Evolutionary conservation across 495 filamentous ascomycete genomes (phyloP), one percentile per base, ranked within the genome.

Genomic region (Penicillium maclennaniae): DNA sequence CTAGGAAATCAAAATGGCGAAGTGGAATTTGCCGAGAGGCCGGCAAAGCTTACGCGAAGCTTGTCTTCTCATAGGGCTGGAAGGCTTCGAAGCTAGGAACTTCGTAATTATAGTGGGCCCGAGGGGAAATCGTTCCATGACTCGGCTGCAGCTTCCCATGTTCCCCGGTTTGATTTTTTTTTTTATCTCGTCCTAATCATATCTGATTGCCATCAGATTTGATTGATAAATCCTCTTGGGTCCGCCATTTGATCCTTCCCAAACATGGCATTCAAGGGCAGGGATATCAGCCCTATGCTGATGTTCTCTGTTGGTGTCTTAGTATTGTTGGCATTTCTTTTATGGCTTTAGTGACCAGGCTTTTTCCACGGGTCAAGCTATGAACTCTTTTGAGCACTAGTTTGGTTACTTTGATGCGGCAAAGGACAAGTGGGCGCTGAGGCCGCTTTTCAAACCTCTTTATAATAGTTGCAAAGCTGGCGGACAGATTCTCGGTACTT

Each of bases 381-480:
- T 69, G 68, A 50, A 58, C 28, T 37, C 66, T 0, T 72, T 67
- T 41, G 53, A 44, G 0, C 56, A 53, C 38, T 60, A 69, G 43
- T 72, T 72, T 36, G 69, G 69, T 14, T 47, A 52, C 7, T 71
- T 66, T 43, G 28, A 64, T 41, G 47, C 52, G 9, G 53, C 20
- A 21, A 65, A 50, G 7, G 43, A 57, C 3, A 45, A 43, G 0
- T 69, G 58, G 47, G 44, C 45, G 9, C n/a, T 69, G 4, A 41
- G 47, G 17, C 49, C 69, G 15, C 47, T 62, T 43, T 66, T 54
- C 43, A 54, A 63, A 9, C 69, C 68, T 17, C 47, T 72, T 0
- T 65, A 63, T 28, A 72, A 68, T 36, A 71, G 69, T 45, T 15
- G 62, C 3, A 72, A 89, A 25, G 52, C 52, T 16, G 52, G 31